phyloP scores from a whole-genome alignment of 2,329 filamentous ascomycete species.

The Fusarium fujikuroi region DNA sequence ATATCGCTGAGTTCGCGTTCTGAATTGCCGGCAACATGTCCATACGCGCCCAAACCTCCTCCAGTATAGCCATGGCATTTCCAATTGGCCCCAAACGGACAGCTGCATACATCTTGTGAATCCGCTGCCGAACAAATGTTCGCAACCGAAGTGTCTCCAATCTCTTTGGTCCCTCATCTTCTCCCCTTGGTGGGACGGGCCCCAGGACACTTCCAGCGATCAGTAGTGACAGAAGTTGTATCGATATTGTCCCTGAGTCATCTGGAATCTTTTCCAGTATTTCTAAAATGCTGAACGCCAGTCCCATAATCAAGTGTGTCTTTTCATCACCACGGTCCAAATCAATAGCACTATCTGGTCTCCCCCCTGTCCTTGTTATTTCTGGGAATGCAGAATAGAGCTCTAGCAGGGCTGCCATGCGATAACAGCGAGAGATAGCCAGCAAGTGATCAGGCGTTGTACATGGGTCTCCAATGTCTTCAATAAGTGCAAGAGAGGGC shows the following conservation, averaged over 20 bases:
- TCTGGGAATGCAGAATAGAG: constrained; percentile 23
- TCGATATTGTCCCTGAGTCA: constrained; percentile 19
- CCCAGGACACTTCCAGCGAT: constrained; percentile 19
- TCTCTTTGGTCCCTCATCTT: not conserved
- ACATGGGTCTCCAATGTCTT: constrained; percentile 10
- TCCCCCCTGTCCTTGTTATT: not conserved
- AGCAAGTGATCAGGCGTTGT: constrained; percentile 11
- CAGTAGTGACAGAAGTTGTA: constrained; percentile 12
- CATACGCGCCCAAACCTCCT: constrained; percentile 30
- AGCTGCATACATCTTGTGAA: not conserved
- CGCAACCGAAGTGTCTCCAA: not conserved
- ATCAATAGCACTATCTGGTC: not conserved
- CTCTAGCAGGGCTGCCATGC: constrained; percentile 12
- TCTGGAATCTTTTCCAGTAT: constrained; percentile 2
- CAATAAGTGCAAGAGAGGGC: constrained; percentile 11
- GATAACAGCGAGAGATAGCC: constrained; percentile 10
- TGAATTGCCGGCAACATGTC: not conserved
- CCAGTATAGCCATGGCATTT: not conserved
- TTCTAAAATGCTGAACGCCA: not conserved
- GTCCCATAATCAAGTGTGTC: not conserved
- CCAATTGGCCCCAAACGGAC: constrained; percentile 16
- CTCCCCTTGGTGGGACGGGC: not conserved
- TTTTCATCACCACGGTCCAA: not conserved
- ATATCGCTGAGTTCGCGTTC: not conserved
- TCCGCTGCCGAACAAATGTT: constrained; percentile 9